Percentiles rank a stretch among this genome's conserved stretches.
Evolutionary conservation across 768 basidiomycete species (phyloP).

Genomic region (Imleria badia): DNA sequence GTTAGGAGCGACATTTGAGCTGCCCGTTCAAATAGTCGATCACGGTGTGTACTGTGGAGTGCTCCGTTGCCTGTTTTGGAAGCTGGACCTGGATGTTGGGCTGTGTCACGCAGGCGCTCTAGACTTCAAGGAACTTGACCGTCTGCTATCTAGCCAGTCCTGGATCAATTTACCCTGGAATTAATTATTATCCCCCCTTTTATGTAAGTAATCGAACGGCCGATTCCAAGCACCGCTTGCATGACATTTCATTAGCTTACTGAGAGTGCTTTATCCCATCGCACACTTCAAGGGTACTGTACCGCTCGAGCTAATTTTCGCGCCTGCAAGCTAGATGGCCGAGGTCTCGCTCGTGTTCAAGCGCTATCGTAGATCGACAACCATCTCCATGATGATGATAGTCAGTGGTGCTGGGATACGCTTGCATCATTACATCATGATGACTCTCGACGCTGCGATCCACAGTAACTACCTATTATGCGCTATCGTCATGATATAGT

Average conservation of each 20-base stretch:
- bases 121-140: constrained; percentile 11
- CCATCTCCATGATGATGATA: no score
- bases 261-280: no score
- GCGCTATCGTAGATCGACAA: no score
- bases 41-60: constrained; percentile 19
- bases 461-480: neutral
- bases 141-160: neutral
- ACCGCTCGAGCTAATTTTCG: no score
- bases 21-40: constrained; percentile 30
- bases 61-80: constrained; percentile 27
- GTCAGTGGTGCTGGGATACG: no score
- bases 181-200: neutral
- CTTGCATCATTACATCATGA: neutral
- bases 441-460: neutral
- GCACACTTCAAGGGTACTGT: no score
- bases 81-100: constrained; percentile 14
- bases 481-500: neutral
- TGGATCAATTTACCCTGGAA: constrained; percentile 1
- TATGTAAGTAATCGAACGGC: no score
- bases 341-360: no score
- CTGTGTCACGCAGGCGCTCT: constrained; percentile 15
- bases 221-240: neutral
- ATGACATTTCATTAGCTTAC: neutral
- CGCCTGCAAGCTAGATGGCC: no score
- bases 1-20: constrained; percentile 13